Evolutionary conservation across 2,329 filamentous ascomycete genomes (phyloP).

Genomic region (Lasiodiplodia gonubiensis): DNA sequence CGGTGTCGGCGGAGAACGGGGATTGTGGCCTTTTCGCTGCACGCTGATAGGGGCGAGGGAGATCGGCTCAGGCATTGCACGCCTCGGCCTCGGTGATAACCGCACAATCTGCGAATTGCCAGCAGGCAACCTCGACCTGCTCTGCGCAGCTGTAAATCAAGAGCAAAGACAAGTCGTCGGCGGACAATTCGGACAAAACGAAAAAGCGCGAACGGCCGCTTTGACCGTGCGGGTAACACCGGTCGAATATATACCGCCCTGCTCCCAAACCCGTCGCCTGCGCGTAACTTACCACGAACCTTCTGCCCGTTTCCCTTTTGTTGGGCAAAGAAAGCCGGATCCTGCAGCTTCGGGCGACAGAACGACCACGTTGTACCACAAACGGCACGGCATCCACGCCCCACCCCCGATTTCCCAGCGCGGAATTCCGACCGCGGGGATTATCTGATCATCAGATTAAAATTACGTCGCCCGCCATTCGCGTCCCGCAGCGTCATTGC

Average conservation of each 20-base stretch:
- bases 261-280: neutral
- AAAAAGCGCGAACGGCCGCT: neutral
- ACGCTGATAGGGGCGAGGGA: constrained; percentile 10
- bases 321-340: neutral
- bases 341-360: neutral
- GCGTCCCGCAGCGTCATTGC: constrained; percentile 38
- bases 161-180: neutral
- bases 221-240: neutral
- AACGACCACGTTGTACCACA: neutral
- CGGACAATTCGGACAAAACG: neutral
- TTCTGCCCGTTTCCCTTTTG: neutral
- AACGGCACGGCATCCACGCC: neutral
- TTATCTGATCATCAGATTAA: constrained; percentile 28
- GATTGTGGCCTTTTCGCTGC: neutral
- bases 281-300: neutral
- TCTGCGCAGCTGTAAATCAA: neutral
- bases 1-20: neutral
- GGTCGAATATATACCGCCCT: neutral
- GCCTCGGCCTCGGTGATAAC: constrained; percentile 20
- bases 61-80: constrained; percentile 15
- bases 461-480: constrained; percentile 1
- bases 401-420: neutral
- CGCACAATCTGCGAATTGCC: neutral
- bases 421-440: constrained; percentile 10
- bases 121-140: neutral